Conservation (phyloP, 176 grass and related monocot species). For the Echinochloa phyllopogon region DNA sequence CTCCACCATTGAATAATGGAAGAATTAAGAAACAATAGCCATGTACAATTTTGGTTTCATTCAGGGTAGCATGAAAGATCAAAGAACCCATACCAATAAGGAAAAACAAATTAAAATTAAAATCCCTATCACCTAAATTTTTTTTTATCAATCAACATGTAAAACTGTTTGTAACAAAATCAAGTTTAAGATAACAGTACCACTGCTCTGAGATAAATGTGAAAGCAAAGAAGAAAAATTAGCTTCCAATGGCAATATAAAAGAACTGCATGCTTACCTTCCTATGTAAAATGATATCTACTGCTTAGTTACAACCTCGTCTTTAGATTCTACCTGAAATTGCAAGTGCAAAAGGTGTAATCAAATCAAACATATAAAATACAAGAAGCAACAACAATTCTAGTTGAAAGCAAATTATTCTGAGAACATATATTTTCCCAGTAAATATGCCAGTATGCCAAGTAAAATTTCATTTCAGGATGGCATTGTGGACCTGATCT, state of each 20-base stretch:
- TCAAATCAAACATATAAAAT: conserved; percentile 38
- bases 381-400: background rate
- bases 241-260: background rate
- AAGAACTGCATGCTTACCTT: conserved; percentile 43
- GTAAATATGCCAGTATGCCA: background rate
- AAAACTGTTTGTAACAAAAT: background rate
- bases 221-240: background rate
- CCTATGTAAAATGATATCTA: conserved; percentile 41
- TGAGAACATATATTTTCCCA: background rate
- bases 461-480: background rate
- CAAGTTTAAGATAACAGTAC: background rate
- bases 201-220: background rate
- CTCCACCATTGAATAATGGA: background rate
- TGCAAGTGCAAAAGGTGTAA: conserved; percentile 15
- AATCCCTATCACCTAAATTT: conserved; percentile 9
- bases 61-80: background rate
- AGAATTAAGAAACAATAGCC: background rate
- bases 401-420: conserved; percentile 14
- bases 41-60: background rate
- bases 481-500: conserved; percentile 56
- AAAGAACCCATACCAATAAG: background rate
- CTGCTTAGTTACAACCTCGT: conserved; percentile 51
- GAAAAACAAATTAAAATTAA: background rate
- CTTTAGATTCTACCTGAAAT: conserved; percentile 71
- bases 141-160: background rate